These are phyloP conservation scores for Agrocybe chaxingu DNA, from an alignment of 768 basidiomycete species.

Conservation along the genomic window DNA sequence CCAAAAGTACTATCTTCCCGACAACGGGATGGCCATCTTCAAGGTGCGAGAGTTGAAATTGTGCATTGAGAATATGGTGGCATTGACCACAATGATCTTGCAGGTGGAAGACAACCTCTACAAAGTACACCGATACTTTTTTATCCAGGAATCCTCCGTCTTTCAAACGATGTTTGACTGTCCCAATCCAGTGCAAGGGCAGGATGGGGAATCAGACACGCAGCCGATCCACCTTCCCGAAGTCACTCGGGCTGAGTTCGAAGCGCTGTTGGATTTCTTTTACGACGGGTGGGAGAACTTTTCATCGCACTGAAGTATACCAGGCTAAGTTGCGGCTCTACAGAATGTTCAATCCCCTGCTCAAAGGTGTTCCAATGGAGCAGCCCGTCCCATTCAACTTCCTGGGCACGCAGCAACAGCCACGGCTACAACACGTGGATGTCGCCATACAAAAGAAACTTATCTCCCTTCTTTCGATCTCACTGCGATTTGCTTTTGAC, in stretches of 20 bases:
- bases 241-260: slow-evolving; percentile 31
- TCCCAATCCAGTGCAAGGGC: slow-evolving; percentile 11
- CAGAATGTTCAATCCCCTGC: too few species aligned
- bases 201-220: slow-evolving; percentile 29
- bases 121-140: slow-evolving; percentile 37
- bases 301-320: neutral
- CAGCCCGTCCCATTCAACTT: too few species aligned
- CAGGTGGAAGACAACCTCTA: slow-evolving; percentile 20
- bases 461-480: neutral
- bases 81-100: neutral
- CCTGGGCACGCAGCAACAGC: too few species aligned
- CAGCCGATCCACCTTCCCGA: slow-evolving; percentile 29
- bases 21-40: too few species aligned
- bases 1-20: too few species aligned
- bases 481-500: neutral
- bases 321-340: too few species aligned
- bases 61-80: too few species aligned
- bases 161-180: slow-evolving; percentile 35
- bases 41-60: too few species aligned
- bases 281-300: slow-evolving; percentile 31
- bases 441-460: neutral
- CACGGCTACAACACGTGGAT: too few species aligned
- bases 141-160: slow-evolving; percentile 33
- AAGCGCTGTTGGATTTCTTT: slow-evolving; percentile 35
- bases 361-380: too few species aligned